phyloP scores from a whole-genome alignment of 176 grass and related monocot species.

The Bolboschoenus planiculmis region DNA sequence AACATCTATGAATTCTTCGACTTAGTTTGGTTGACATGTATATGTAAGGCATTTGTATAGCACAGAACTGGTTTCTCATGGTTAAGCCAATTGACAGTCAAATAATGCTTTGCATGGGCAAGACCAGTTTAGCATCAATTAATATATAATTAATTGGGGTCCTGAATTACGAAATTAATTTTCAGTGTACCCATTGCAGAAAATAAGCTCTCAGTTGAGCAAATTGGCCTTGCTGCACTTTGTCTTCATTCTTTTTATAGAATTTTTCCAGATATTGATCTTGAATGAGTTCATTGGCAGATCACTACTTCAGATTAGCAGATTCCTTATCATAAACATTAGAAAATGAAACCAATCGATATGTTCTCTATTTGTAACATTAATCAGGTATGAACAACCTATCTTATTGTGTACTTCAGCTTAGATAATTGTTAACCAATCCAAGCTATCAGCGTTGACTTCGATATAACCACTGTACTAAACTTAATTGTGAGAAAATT shows the following conservation, averaged over 20 bases:
- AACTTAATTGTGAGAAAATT: neutral
- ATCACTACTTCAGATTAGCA: neutral
- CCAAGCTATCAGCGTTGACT: neutral
- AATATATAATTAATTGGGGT: neutral
- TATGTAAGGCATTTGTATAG: neutral
- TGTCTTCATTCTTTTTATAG: neutral
- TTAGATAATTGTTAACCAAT: neutral
- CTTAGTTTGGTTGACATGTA: neutral
- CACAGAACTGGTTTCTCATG: neutral
- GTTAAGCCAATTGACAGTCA: neutral
- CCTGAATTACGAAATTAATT: neutral
- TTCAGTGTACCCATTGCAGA: neutral
- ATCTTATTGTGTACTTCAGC: neutral
- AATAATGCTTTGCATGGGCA: neutral
- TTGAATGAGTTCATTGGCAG: neutral
- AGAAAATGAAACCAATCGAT: neutral
- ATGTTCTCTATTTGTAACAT: neutral
- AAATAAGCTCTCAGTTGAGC: neutral
- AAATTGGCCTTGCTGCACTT: neutral
- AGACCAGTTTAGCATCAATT: neutral
- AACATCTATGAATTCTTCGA: neutral
- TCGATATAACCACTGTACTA: neutral
- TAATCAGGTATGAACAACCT: neutral
- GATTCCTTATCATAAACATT: neutral
- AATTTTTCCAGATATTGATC: neutral